Conservation (phyloP, 441 rosid genomes). For the Populus hybrid region DNA sequence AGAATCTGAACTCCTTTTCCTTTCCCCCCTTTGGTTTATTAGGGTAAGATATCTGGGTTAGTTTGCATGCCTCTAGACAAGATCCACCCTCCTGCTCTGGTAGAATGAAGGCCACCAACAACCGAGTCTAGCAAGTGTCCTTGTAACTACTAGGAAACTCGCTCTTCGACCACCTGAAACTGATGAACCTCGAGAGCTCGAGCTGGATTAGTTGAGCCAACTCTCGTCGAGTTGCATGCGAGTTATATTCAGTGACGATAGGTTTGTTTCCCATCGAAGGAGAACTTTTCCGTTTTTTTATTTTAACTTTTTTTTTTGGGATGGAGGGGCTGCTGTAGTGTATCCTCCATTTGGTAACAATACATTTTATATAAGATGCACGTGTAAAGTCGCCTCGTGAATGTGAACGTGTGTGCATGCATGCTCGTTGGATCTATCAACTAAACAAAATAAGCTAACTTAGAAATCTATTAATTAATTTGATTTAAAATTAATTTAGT, state of each 20-base stretch:
- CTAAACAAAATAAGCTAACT: background rate
- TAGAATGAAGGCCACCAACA: background rate
- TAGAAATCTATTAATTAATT: background rate
- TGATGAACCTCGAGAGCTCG: background rate
- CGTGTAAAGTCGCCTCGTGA: too few species aligned
- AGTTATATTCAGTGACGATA: background rate
- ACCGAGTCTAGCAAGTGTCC: background rate
- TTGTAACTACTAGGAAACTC: background rate
- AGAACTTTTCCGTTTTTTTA: background rate
- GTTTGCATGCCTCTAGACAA: background rate
- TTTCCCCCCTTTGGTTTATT: too few species aligned
- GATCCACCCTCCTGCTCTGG: background rate
- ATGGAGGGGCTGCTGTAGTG: too few species aligned
- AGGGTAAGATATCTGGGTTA: too few species aligned
- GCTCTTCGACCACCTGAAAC: background rate
- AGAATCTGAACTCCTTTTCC: too few species aligned
- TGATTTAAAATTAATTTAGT: background rate
- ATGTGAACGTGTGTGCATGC: background rate
- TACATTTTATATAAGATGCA: too few species aligned
- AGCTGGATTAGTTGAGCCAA: background rate
- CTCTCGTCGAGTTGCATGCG: background rate
- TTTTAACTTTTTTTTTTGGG: too few species aligned
- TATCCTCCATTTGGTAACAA: too few species aligned
- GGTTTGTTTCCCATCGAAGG: too few species aligned
- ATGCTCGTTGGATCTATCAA: too few species aligned